Conservation (phyloP, 1,139 yeast genomes). For the Zygotorulaspora mrakii region DNA sequence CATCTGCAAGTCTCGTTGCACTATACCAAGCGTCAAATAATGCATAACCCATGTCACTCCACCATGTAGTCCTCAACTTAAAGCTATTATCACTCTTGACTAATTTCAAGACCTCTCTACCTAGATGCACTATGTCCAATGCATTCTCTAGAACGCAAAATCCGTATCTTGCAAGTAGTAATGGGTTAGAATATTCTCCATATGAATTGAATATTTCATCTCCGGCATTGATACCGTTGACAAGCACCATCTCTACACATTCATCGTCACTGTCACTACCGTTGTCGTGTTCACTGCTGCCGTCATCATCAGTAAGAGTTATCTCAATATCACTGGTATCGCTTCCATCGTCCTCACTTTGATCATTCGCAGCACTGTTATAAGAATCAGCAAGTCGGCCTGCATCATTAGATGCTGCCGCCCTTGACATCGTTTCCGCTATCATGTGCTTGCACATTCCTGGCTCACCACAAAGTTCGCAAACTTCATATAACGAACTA, state of each 20-base stretch:
- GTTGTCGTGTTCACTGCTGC: conserved; percentile 22
- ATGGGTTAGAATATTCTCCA: conserved; percentile 66
- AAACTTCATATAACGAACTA: conserved; percentile 66
- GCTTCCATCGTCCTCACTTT: conserved; percentile 32
- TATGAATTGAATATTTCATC: conserved; percentile 72
- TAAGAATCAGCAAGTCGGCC: conserved; percentile 35
- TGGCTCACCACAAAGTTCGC: conserved; percentile 67
- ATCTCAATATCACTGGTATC: conserved; percentile 33
- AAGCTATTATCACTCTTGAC: conserved; percentile 38
- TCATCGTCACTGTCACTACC: conserved; percentile 6
- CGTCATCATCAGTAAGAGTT: conserved; percentile 34
- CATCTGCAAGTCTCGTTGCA: conserved; percentile 21
- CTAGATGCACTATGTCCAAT: conserved; percentile 56
- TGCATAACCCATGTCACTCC: conserved; percentile 52
- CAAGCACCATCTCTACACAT: conserved; percentile 49
- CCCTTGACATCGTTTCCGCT: conserved; percentile 23
- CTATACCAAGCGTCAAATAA: conserved; percentile 32
- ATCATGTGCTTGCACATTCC: conserved; percentile 50
- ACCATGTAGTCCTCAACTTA: conserved; percentile 56
- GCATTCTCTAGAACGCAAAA: conserved; percentile 57
- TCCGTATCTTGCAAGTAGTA: conserved; percentile 70
- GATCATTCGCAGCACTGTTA: conserved; percentile 21
- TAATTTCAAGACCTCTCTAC: conserved; percentile 48
- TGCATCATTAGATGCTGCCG: conserved; percentile 24
- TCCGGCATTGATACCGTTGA: conserved; percentile 42